Evolutionary conservation across 345 rosid genomes (phyloP), one percentile per base, ranked within the genome.

Genomic region (Pistacia integerrima): DNA sequence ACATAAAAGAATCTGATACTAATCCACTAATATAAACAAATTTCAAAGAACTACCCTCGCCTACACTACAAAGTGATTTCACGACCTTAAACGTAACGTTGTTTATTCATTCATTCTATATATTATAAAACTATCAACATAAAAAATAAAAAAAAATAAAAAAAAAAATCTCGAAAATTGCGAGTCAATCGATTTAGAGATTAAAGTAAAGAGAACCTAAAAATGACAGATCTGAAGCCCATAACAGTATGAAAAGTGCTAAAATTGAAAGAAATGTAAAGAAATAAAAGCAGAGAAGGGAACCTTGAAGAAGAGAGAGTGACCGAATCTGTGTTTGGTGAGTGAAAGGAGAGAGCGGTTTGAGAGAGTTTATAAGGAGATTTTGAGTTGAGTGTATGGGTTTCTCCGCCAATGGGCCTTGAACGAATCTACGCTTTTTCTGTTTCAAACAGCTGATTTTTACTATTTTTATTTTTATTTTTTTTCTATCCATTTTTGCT

Each of bases 331-430:
- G 56, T 11, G 46, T 16, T 25, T 16, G 67, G 67, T 38, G 41
- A 0, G 8, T 33, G 18, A 20, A 13, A 41, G 5, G 33, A 1
- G 10, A n/a, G 5, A 20, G 55, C 11, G n/a, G 8, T 30, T 30
- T 30, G 25, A 8, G 22, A 18, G 56, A 7, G 51, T 13, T 12
- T 58, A 12, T 8, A 12, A 44, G 35, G 7, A 13, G 51, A 0
- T 20, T 57, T 7, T 20, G 63, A 8, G 7, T 3, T 6, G 46
- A 6, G 46, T 7, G 46, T 5, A 41, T n/a, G 74, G 68, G 74
- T 16, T 52, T 73, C 67, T 76, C 80, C 63, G 70, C 70, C 77
- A 72, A 76, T 60, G 65, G 65, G 57, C 61, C 66, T 71, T 7
- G 77, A 54, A 66, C 66, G 22, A 76, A 72, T 73, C 79, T 13